Base-by-base conservation (phyloP, 176 grass and related monocot genomes). In the Rhynchospora pubera region DNA sequence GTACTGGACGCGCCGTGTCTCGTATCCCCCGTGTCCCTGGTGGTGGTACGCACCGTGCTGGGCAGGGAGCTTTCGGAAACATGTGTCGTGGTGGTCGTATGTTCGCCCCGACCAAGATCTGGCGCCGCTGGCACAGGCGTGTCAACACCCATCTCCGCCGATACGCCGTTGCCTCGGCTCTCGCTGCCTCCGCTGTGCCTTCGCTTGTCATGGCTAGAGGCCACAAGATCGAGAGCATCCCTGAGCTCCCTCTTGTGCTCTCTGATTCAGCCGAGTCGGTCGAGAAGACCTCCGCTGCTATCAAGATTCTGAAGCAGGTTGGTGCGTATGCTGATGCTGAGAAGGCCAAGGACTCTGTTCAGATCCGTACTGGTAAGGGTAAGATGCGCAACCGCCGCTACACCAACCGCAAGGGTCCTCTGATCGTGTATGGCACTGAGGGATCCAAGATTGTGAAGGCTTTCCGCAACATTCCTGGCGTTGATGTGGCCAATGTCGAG, bases 361-460 rank as follows among this genome's bases (percentile, higher is more conserved):
- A 66, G 77, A 97, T 97, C 78, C 93, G 93, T 22, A 77, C 89
- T 3, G 91, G 93, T 8, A 93, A 91, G 66, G 91, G 91, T 2
- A 97, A 97, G 85, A 89, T 89, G 89, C 87, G 93, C 57, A 97
- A 97, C 89, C 85, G 93, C 52, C 80, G 91, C 23, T 91, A 97
- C 85, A 88, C 93, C 60, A 91, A 85, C 78, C 89, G 93, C 53
- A 93, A 90, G 83, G 93, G 93, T 0, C 93, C 91, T 1, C 91
- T 97, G 69, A 62, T 97, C 5, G 87, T 97, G 61, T 93, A 90
- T 28, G 87, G 91, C 21, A 91, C 91, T 3, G 93, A 93, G 89
- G 93, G 93, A 0, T 93, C 91, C 28, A 97, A 97, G 83, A 84
- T 97, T 5, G 91, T 93, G n/a, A 97, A 93, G 85, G 91, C 93